Percentiles rank a stretch among this genome's conserved stretches.
phyloP scores from a whole-genome alignment of 1,284 basidiomycete genomes.

The Moniliella sp. region DNA sequence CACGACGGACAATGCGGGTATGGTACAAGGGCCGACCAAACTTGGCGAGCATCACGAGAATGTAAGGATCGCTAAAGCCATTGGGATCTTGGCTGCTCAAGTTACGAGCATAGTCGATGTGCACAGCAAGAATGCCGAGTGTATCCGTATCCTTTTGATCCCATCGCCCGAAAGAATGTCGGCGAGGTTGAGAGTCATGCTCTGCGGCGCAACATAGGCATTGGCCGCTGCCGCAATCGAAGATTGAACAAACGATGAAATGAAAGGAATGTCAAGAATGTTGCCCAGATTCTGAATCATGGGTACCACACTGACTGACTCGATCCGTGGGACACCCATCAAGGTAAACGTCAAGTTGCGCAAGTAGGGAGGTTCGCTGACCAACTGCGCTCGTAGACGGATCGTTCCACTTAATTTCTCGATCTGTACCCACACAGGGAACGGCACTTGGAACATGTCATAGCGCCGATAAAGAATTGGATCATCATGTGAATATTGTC shows the following conservation, averaged over 20 bases:
- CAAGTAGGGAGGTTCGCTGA: conserved; percentile 50
- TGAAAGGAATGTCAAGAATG: conserved; percentile 57
- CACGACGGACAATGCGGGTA: conserved; percentile 31
- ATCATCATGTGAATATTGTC: conserved; percentile 42
- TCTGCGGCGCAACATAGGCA: conserved; percentile 29
- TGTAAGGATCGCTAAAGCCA: conserved; percentile 43
- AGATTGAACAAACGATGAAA: conserved; percentile 54
- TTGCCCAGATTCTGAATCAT: conserved; percentile 47
- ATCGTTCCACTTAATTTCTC: conserved; percentile 50
- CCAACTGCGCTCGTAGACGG: conserved; percentile 56
- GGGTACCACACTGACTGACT: conserved; percentile 53
- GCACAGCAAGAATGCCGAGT: conserved; percentile 23
- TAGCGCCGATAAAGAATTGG: conserved; percentile 44
- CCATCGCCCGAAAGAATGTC: conserved; percentile 34
- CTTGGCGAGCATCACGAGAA: conserved; percentile 40
- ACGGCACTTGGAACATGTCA: conserved; percentile 25
- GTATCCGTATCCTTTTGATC: conserved; percentile 34
- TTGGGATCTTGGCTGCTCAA: conserved; percentile 48
- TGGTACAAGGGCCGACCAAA: conserved; percentile 23
- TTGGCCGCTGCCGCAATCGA: conserved; percentile 46
- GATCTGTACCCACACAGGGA: conserved; percentile 44
- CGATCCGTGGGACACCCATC: conserved; percentile 55
- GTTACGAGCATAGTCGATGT: conserved; percentile 35
- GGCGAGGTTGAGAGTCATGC: conserved; percentile 45
- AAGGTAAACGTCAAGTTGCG: conserved; percentile 47